Evolutionary conservation across 2,329 filamentous ascomycete genomes (phyloP).

Genomic region (Colletotrichum abscissum): DNA sequence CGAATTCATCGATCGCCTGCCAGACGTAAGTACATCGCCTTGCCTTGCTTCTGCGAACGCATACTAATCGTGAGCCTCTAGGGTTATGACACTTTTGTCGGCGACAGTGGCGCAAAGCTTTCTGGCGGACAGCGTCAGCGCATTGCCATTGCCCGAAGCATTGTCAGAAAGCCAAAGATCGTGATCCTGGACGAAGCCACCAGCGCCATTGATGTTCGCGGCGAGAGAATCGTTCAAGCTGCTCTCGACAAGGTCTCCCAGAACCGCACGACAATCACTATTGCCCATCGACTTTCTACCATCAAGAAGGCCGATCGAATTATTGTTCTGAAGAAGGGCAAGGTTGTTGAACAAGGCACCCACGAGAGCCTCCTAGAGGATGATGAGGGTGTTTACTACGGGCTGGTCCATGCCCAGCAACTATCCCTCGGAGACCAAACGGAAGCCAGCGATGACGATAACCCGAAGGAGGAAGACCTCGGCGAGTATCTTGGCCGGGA

Average conservation of each 20-base stretch:
- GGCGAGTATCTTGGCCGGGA: constrained; percentile 53
- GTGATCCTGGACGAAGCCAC: constrained; percentile 84
- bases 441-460: constrained; percentile 49
- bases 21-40: constrained; percentile 53
- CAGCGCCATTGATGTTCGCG: constrained; percentile 68
- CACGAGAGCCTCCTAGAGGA: constrained; percentile 76
- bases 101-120: constrained; percentile 71
- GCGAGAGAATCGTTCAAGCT: constrained; percentile 71
- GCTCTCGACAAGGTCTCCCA: constrained; percentile 71
- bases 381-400: constrained; percentile 72
- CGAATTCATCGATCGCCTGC: constrained; percentile 74
- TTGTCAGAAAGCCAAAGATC: constrained; percentile 77
- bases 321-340: constrained; percentile 78
- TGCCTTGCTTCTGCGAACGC: no score
- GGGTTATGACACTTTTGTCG: constrained; percentile 77
- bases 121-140: constrained; percentile 90
- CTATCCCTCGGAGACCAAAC: constrained; percentile 63
- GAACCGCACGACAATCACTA: constrained; percentile 76
- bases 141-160: constrained; percentile 80
- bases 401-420: constrained; percentile 73
- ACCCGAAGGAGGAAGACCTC: constrained; percentile 52
- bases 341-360: constrained; percentile 78
- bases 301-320: constrained; percentile 84
- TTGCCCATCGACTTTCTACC: constrained; percentile 80
- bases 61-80: constrained; percentile 42